Evolutionary conservation across 2,329 filamentous ascomycete genomes (phyloP).

Genomic region (Thyridium curvatum): DNA sequence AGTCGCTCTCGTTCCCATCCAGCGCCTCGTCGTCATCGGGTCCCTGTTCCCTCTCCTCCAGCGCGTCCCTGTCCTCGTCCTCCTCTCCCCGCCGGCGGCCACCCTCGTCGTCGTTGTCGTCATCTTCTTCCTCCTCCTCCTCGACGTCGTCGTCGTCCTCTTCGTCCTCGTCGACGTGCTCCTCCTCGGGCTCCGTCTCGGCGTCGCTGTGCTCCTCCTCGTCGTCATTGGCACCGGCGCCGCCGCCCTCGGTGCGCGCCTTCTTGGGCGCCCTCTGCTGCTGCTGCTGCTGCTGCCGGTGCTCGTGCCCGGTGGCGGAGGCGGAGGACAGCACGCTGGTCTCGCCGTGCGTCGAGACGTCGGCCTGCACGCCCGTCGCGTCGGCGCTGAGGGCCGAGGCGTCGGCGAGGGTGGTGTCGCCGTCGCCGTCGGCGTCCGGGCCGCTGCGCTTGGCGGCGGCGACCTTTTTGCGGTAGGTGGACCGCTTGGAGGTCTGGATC

Average conservation of each 20-base stretch:
- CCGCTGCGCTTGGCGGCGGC: constrained; percentile 53
- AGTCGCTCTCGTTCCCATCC: constrained; percentile 56
- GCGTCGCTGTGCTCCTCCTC: constrained; percentile 30
- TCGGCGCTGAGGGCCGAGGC: constrained; percentile 23
- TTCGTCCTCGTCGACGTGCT: constrained; percentile 42
- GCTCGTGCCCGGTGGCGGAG: constrained; percentile 17
- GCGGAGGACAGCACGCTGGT: constrained; percentile 9
- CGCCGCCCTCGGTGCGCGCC: constrained; percentile 42
- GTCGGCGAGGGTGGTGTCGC: constrained; percentile 12
- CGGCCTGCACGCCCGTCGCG: constrained; percentile 17
- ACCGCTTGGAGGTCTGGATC: constrained; percentile 68
- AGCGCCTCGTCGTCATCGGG: constrained; percentile 55
- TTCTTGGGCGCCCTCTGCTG: constrained; percentile 22
- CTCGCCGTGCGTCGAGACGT: constrained; percentile 12
- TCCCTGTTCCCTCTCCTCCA: constrained; percentile 34
- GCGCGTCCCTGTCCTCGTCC: constrained; percentile 46
- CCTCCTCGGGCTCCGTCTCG: constrained; percentile 21
- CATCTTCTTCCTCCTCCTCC: constrained; percentile 35
- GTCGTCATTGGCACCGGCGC: constrained; percentile 24
- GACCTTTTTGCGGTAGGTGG: constrained; percentile 63
- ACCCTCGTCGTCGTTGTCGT: constrained; percentile 40
- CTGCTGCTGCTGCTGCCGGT: constrained; percentile 23
- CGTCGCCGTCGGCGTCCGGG: constrained; percentile 17
- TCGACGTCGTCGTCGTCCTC: constrained; percentile 32
- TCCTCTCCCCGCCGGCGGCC: constrained; percentile 47